Base-by-base conservation (phyloP, 768 basidiomycete genomes). In the Paxillus ammoniavirescens region DNA sequence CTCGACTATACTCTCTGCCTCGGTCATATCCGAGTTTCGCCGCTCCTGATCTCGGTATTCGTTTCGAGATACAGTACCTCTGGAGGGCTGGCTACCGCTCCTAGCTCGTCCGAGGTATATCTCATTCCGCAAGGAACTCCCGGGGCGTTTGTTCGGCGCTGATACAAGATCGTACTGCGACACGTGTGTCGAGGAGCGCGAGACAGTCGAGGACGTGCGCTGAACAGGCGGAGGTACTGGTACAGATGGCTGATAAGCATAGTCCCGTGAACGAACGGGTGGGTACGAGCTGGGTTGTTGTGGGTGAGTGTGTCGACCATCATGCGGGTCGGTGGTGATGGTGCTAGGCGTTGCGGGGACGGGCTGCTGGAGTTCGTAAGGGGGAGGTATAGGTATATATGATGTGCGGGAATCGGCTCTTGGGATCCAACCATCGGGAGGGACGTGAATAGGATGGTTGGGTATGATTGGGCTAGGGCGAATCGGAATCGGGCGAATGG, bases 81-180 rank as follows among this genome's bases (percentile, higher is more conserved):
- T 59, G 3, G 65, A 59, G 28, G 52, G 53, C 18, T 61, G 67
- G 45, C 65, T 70, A 21, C 57, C 68, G 9, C 60, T 68, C 47
- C 66, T 53, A 0, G 61, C 50, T 45, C 58, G 59, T 8, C 47
- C 60, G 1, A 50, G 0, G 49, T 64, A 61, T 23, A 61, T 41
- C 26, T 72, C 68, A 17, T 70, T 53, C 18, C 65, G 64, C 35
- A 69, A 47, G 7, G 69, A 54, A 49, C 60, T 61, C n/a, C 50
- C 55, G 7, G 63, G 57, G 13, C 62, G 63, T 35, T 64, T 66
- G 33, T 57, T 66, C 4, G 60, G 60, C 1, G 60, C 57, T 10
- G 54, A 52, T 17, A 70, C 61, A 1, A 70, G 37, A 40, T 70
- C 70, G 31, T 65, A 68, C 42, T 70, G 70, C 6, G 69, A 70